Evolutionary conservation across 192 early-diverging fungal genomes (phyloP), one percentile per base, ranked within the genome.

Genomic region (Backusella tuberculispora): DNA sequence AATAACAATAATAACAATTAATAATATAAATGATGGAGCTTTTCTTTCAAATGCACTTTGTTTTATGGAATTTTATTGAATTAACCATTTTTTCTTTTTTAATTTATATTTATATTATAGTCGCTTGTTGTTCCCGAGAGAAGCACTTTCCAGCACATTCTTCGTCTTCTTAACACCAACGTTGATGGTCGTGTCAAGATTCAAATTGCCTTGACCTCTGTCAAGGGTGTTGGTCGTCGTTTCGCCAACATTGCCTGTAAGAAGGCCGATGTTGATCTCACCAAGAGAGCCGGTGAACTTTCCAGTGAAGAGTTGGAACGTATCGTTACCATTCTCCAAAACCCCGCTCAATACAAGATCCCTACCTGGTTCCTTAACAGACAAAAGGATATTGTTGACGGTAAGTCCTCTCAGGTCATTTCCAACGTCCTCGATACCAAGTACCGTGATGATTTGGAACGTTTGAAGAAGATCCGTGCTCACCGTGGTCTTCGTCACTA

Each of bases 341-440:
- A 98, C 94, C 97, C 97, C 68, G 92, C 93, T 81, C 95, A 99
- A 88, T 99, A 96, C 92, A 97, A 97, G 91, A 97, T 99, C 88
- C 97, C 97, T 73, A 88, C 94, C 87, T 99, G 97, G 97, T 99
- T 98, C 94, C 91, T 99, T 72, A 99, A 99, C 93, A 92, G 96
- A 85, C 97, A 99, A 86, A 99, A 98, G 93, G 96, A 99, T 89
- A 91, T 95, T 83, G 88, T 91, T 78, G 92, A 95, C 81, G 96
- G 96, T 84, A 96, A 95, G 87, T 96, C 93, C 93, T 90, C 92
- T 74, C 97, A 99, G 88, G 85, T 94, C 74, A 87, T 99, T 78
- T 92, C 97, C 79, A 99, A 99, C 91, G 85, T 81, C 69, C 85
- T 99, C 43, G 96, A 99, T 89, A 97, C 91, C 90, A 92, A 93